A percentile compares a stretch with the other conserved stretches of the same genome.
Evolutionary conservation across 768 basidiomycete species (phyloP).

Genomic region (Rhizopogon sp.): DNA sequence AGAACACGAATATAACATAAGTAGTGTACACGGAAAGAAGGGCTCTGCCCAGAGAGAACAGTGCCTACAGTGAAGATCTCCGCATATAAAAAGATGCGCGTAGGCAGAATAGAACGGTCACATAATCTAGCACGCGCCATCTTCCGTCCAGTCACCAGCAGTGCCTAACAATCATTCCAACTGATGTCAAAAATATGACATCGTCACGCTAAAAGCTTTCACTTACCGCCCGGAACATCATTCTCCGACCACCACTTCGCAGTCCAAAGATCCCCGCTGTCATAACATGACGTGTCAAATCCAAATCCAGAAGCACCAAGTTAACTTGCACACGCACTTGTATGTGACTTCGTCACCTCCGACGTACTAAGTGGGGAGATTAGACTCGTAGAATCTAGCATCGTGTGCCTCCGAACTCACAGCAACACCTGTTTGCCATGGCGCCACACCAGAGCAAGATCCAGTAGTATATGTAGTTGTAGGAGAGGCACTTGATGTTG

Average conservation of each 20-base stretch:
- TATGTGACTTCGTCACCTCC: slow-evolving; percentile 37
- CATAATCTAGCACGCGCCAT: slow-evolving; percentile 22
- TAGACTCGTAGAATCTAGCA: neutral
- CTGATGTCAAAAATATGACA: neutral
- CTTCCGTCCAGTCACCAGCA: slow-evolving; percentile 28
- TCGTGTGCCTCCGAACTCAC: slow-evolving; percentile 23
- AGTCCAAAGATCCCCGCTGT: slow-evolving; percentile 45
- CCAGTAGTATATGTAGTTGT: slow-evolving; percentile 20
- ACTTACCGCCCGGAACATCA: slow-evolving; percentile 31
- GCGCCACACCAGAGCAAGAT: slow-evolving; percentile 36
- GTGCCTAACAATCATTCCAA: slow-evolving; percentile 5
- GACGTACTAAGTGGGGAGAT: slow-evolving; percentile 30
- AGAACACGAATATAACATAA: neutral
- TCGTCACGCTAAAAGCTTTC: slow-evolving; percentile 5
- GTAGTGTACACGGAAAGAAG: neutral
- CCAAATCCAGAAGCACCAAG: no score
- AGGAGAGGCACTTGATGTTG: slow-evolving; percentile 19
- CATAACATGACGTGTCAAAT: neutral
- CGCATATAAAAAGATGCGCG: neutral
- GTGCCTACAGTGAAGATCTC: neutral
- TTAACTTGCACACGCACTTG: slow-evolving; percentile 22
- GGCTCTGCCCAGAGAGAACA: no score
- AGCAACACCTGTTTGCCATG: slow-evolving; percentile 34
- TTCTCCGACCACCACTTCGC: slow-evolving; percentile 44
- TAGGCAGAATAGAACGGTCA: neutral